A percentile compares a stretch with the other conserved stretches of the same genome.
Evolutionary conservation across 2,329 filamentous ascomycete species (phyloP).

Genomic region (Trichoderma sp.): DNA sequence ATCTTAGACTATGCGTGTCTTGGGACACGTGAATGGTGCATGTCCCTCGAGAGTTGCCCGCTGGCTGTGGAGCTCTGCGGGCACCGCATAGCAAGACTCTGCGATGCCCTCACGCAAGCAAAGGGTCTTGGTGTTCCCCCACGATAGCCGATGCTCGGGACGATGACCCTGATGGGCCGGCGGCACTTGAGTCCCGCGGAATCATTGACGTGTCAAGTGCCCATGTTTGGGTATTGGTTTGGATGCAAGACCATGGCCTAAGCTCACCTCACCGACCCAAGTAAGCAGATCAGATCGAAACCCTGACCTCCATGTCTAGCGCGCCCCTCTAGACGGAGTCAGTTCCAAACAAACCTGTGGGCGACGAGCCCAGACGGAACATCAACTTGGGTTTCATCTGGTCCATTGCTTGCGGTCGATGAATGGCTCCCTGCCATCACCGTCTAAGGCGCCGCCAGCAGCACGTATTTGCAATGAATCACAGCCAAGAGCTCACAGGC

Average conservation of each 20-base stretch:
- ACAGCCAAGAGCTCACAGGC: background rate
- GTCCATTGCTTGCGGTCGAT: constrained; percentile 7
- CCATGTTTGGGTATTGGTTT: constrained; percentile 6
- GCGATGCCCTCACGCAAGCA: background rate
- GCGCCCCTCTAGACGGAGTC: constrained; percentile 16
- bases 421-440: too few relatives aligned
- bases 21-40: background rate
- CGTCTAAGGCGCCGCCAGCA: background rate
- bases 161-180: constrained; percentile 20
- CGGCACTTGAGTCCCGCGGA: background rate
- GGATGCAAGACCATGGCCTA: constrained; percentile 22
- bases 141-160: constrained; percentile 10
- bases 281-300: constrained; percentile 28
- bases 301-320: constrained; percentile 22
- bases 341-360: background rate
- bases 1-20: background rate
- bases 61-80: constrained; percentile 23
- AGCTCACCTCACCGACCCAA: constrained; percentile 28
- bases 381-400: constrained; percentile 6
- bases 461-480: background rate
- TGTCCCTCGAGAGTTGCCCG: background rate
- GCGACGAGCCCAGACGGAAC: background rate
- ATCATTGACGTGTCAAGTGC: constrained; percentile 26
- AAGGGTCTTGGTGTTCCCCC: background rate
- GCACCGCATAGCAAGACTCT: constrained; percentile 4